Evolutionary conservation across 306 rosid species (phyloP).

Genomic region (Trichosanthes cucumerina): DNA sequence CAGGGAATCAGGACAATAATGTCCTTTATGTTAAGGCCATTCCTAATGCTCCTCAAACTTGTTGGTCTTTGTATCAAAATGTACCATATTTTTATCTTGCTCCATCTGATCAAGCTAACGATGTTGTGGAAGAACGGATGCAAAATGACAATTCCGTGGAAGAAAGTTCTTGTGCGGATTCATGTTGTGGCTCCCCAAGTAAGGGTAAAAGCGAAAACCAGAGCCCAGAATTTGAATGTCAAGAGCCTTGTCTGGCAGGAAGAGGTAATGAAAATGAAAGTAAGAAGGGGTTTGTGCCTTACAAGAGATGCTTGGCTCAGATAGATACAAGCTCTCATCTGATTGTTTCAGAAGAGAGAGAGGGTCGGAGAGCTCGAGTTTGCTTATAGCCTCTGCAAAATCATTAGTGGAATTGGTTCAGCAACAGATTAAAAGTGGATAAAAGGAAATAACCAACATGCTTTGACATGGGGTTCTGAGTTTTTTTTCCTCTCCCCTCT

Average conservation of each 20-base stretch:
- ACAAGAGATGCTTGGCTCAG: constrained; percentile 71
- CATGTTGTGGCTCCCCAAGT: constrained; percentile 32
- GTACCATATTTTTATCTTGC: constrained; percentile 21
- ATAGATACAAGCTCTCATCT: constrained; percentile 41
- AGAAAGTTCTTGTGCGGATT: constrained; percentile 49
- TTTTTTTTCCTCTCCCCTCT: background rate
- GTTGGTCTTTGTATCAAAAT: constrained; percentile 37
- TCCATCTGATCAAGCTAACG: constrained; percentile 17
- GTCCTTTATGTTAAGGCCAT: constrained; percentile 1
- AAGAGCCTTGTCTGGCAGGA: constrained; percentile 10
- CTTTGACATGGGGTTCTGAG: background rate
- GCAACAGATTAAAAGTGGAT: background rate
- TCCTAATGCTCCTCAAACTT: constrained; percentile 22
- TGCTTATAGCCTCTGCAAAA: constrained; percentile 34
- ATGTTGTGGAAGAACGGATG: constrained; percentile 22
- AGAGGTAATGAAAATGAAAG: constrained; percentile 26
- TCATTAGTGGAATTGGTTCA: background rate
- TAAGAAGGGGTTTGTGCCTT: constrained; percentile 65
- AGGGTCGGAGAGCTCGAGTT: constrained; percentile 59
- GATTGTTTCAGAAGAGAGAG: constrained; percentile 42
- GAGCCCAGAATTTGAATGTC: constrained; percentile 23
- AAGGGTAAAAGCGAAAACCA: constrained; percentile 28
- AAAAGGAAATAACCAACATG: background rate
- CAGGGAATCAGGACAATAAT: background rate
- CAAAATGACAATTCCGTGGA: constrained; percentile 28